Base-by-base conservation (phyloP, 306 rosid genomes). In the Fagus sylvatica region DNA sequence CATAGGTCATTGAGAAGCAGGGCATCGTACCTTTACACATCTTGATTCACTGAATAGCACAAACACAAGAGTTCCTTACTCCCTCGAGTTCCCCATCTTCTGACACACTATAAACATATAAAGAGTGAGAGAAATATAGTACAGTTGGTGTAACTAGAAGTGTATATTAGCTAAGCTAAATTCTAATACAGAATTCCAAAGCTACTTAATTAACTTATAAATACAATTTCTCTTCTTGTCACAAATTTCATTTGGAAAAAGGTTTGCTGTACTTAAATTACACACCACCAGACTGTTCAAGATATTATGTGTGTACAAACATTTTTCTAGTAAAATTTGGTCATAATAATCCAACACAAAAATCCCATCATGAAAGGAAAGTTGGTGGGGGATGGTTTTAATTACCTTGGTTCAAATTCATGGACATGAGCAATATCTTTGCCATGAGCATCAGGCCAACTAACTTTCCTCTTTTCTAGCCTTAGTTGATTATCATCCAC, bases 391-490 rank as follows among this genome's bases (percentile, higher is more conserved):
- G 62, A 41, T 36, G 7, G 19, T 1, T 41, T 43, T 22, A 22
- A 22, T 22, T 80, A 80, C 87, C 87, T 80, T 36, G 79, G 79
- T 72, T 80, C 87, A 76, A 80, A 84, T 73, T 84, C 87, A 34
- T 73, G 84, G 72, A 84, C 71, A 42, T 84, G 87, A 60, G 87
- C 87, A 76, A 84, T 80, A 80, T 84, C 84, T 73, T 80, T 73
- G 28, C 84, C 87, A 84, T 77, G 80, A 43, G 84, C 82, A 77
- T 84, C 87, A 39, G 85, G 87, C 87, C 87, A 84, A 53, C 69
- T 84, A 22, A 84, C 85, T 77, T 80, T 84, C 80, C 84, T 84
- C 74, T 51, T 84, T 46, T 80, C 77, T 73, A 55, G 33, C 34
- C 61, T 74, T 32, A 28, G 34, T 72, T 54, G 80, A 66, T 53